Base-by-base conservation (phyloP, 257 asterid species). In the Striga asiatica region DNA sequence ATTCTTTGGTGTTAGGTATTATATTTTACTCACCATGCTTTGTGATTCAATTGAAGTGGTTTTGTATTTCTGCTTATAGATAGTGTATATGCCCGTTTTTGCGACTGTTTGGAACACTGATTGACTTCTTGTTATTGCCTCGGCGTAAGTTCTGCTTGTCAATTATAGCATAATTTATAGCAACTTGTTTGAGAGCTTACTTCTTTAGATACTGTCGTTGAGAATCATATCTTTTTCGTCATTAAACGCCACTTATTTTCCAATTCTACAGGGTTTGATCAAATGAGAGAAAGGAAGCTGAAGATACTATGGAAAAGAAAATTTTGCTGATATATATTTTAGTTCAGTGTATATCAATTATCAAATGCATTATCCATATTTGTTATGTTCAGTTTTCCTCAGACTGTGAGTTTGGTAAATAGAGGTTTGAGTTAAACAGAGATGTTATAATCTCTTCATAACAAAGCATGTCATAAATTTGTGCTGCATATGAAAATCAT, bases 241-340 rank as follows among this genome's bases (percentile, higher is more conserved):
- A n/a, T 38, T 7, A 14, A 41, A 20, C 8, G 14, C 16, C 46
- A 5, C 57, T 45, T n/a, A 64, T 18, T 58, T 52, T 48, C 46
- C 47, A 27, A 45, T 51, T 56, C 57, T 38, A 37, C 51, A 58
- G 74, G 68, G 22, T 20, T 21, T 43, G 54, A 25, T 37, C 63
- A 52, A 35, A 50, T 47, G 35, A 46, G 46, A 12, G 8, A 41
- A 54, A 13, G 54, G 50, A 37, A 20, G 22, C 10, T 28, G 65
- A 51, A 58, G 60, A 56, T 42, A 25, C 23, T 21, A 14, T 61
- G 62, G 50, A 16, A 45, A 64, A 29, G 64, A 59, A 10, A 17
- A 35, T 48, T n/a, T 41, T 49, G 23, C 46, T 35, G 54, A 28
- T 14, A 24, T 66, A 51, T 25, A 35, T 35, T 47, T 43, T n/a